Evolutionary conservation across 1,284 basidiomycete species (phyloP).

Genomic region (Boletus albobrunnescens): DNA sequence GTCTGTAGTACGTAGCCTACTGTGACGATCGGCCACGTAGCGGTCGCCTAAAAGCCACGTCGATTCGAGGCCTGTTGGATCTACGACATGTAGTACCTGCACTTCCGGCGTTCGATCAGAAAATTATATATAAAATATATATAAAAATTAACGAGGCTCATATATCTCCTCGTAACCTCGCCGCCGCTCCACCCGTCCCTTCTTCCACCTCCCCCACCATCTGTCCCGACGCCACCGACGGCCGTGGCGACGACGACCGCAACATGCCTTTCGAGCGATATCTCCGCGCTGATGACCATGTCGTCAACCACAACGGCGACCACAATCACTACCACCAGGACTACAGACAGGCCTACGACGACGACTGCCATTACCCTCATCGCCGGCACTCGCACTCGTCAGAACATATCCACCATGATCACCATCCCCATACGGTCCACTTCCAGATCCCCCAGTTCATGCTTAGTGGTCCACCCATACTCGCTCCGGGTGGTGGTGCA

Average conservation of each 20-base stretch:
- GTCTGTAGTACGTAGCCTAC: slow-evolving; percentile 26
- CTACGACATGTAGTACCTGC: no score
- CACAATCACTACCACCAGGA: slow-evolving; percentile 19
- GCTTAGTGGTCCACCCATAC: slow-evolving; percentile 48
- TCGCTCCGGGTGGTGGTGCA: slow-evolving; percentile 68
- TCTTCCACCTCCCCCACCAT: no score
- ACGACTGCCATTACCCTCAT: background rate
- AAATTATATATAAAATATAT: no score
- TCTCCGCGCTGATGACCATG: slow-evolving; percentile 25
- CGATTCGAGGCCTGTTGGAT: no score
- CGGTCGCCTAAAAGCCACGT: slow-evolving; percentile 28
- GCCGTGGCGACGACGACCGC: slow-evolving; percentile 11
- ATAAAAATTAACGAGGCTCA: no score
- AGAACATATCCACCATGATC: slow-evolving; percentile 15
- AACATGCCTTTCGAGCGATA: slow-evolving; percentile 41
- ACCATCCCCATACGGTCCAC: slow-evolving; percentile 38
- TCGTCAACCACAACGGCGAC: slow-evolving; percentile 3
- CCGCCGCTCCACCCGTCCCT: no score
- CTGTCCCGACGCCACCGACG: no score
- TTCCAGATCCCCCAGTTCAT: slow-evolving; percentile 67
- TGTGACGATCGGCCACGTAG: slow-evolving; percentile 29
- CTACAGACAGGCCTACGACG: slow-evolving; percentile 1
- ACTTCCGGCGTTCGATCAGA: no score
- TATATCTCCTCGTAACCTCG: no score
- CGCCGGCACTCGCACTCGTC: no score